A percentile compares a stretch with the other conserved stretches of the same genome.
Evolutionary conservation across 306 rosid genomes (phyloP).

Genomic region (Glycine soja): DNA sequence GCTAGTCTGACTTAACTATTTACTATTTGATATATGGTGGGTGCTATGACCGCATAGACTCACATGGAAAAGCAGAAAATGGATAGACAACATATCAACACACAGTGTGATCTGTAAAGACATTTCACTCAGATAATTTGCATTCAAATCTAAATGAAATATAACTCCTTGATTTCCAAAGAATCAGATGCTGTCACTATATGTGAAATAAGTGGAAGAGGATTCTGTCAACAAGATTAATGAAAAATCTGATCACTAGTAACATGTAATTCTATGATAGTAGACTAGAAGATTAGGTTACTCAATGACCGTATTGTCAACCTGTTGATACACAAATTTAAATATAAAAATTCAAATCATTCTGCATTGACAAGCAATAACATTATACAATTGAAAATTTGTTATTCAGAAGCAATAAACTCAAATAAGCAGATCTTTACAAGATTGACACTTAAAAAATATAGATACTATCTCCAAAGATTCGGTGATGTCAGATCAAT

Average conservation of each 20-base stretch:
- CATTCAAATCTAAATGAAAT: constrained; percentile 14
- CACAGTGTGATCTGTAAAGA: no score
- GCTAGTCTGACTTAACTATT: not conserved
- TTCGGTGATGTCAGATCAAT: constrained; percentile 45
- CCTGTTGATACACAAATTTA: not conserved
- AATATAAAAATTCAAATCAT: not conserved
- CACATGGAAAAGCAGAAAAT: constrained; percentile 19
- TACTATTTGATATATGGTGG: not conserved
- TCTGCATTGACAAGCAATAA: not conserved
- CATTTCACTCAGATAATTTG: constrained; percentile 17
- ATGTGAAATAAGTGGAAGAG: not conserved
- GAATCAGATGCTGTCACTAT: not conserved
- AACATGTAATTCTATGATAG: constrained; percentile 16
- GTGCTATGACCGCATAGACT: not conserved
- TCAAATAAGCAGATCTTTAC: constrained; percentile 35
- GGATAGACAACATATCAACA: not conserved
- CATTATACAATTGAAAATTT: not conserved
- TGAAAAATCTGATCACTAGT: not conserved
- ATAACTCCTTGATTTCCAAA: constrained; percentile 5
- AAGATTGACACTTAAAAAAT: constrained; percentile 31
- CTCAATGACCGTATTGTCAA: no score
- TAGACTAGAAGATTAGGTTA: not conserved
- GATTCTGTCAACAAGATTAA: constrained; percentile 2
- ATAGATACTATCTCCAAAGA: not conserved
- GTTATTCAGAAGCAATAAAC: constrained; percentile 4